Evolutionary conservation across 2,329 filamentous ascomycete species (phyloP), one percentile per base, ranked within the genome.

Genomic region (Alternaria gansuensis): DNA sequence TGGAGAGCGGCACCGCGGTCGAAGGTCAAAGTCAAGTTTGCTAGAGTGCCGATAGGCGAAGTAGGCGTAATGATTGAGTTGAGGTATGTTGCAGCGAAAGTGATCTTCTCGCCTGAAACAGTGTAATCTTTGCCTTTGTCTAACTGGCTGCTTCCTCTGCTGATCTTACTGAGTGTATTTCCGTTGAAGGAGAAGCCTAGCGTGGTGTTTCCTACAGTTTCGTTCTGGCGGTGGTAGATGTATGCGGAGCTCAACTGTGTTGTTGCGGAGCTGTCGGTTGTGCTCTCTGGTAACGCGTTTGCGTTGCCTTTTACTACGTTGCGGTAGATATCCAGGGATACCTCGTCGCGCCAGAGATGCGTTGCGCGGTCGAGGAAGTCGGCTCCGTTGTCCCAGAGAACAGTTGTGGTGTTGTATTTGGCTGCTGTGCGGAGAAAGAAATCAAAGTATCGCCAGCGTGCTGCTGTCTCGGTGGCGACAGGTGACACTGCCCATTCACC

Each of bases 321-420:
- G 14, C 78, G 68, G 45, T 85, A 74, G 58, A 88, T 82, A 5
- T 80, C 74, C 4, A 84, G 69, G 0, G 80, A 79, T 0, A 82
- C 79, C 0, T 77, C 74, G 60, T 88, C 86, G 17, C 82, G 77
- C 84, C 84, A 88, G 2, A 67, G 64, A 44, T 80, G 78, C 0
- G 80, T 76, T 2, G 73, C 74, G 36, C 85, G 82, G 64, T 87
- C 78, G 10, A 87, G 77, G 39, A 85, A 82, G 63, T 87, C 85
- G 2, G 78, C 69, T 0, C 85, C 85, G 57, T 87, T 88, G 67
- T 88, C 86, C 86, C 85, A 88, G 5, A 88, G 69, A 1, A 87
- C 76, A 3, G 81, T 79, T 1, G 82, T 73, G 7, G 83, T 84
- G 60, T 82, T 78, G 64, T 85, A 83, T 44, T 81, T 79, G 1